Conservation (phyloP, 1,284 basidiomycete genomes). For the Tremellales sp. region DNA sequence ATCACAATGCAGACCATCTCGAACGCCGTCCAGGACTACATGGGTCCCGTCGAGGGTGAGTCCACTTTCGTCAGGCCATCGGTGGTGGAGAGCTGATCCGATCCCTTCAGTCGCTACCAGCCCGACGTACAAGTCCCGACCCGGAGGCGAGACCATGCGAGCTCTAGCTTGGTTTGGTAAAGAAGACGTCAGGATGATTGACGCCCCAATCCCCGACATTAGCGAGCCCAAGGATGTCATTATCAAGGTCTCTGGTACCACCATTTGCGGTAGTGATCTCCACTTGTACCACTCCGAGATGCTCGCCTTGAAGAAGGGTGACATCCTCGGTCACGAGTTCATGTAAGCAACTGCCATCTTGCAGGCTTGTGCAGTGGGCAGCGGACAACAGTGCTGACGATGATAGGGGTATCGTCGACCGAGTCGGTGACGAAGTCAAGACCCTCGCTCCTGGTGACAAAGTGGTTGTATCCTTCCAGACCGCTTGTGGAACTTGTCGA, state of each 20-base stretch:
- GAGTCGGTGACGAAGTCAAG: conserved; percentile 60
- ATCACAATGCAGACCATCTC: conserved; percentile 24
- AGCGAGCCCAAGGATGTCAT: conserved; percentile 34
- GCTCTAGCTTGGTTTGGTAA: conserved; percentile 67
- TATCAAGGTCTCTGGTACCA: conserved; percentile 45
- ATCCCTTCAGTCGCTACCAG: conserved; percentile 19
- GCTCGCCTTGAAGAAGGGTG: conserved; percentile 61
- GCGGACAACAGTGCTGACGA: background rate
- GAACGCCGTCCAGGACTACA: conserved; percentile 26
- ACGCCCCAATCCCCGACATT: conserved; percentile 63
- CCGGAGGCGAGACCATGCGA: conserved; percentile 59
- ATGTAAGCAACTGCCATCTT: conserved; percentile 45
- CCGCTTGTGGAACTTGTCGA: conserved; percentile 68
- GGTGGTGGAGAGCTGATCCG: too few relatives aligned
- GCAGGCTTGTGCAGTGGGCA: background rate
- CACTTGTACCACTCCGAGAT: conserved; percentile 57
- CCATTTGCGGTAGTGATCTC: conserved; percentile 53
- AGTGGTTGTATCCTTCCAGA: conserved; percentile 72
- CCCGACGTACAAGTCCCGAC: conserved; percentile 55
- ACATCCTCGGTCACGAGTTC: conserved; percentile 74
- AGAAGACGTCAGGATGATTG: conserved; percentile 52
- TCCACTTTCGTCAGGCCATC: background rate
- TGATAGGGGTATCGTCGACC: conserved; percentile 60
- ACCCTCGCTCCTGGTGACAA: conserved; percentile 61
- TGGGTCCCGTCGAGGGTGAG: conserved; percentile 23